Evolutionary conservation across 1,284 basidiomycete genomes (phyloP).

Genomic region (Melampsora americana): DNA sequence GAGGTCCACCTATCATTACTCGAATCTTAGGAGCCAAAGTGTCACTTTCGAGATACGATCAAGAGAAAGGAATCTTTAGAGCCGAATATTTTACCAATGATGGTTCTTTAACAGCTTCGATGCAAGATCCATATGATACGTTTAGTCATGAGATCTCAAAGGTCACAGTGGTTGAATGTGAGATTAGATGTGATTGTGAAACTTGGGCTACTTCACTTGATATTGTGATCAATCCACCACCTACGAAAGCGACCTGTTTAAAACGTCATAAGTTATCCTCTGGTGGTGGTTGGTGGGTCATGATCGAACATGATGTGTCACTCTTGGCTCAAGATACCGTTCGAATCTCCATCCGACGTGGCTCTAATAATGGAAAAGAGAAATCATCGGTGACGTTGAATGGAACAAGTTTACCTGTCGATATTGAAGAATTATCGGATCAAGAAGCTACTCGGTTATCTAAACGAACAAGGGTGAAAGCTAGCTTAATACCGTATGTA

Average conservation of each 20-base stretch:
- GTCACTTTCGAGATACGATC: conserved; percentile 74
- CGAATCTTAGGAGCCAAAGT: conserved; percentile 74
- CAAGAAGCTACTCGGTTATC: conserved; percentile 78
- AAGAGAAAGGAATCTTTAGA: conserved; percentile 75
- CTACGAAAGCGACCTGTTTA: conserved; percentile 75
- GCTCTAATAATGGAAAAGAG: conserved; percentile 58
- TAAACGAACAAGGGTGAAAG: conserved; percentile 81
- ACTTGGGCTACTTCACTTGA: conserved; percentile 84
- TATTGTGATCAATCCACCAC: conserved; percentile 90
- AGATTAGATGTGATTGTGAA: conserved; percentile 88
- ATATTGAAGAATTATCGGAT: conserved; percentile 83
- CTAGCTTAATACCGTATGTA: conserved; percentile 76
- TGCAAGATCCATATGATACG: conserved; percentile 46
- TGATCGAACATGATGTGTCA: conserved; percentile 78
- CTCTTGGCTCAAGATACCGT: conserved; percentile 73
- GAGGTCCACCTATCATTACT: conserved; percentile 84
- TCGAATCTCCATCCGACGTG: conserved; percentile 68
- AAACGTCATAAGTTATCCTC: conserved; percentile 82
- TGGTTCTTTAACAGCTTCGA: conserved; percentile 40
- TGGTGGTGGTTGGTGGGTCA: conserved; percentile 95
- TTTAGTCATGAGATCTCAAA: conserved; percentile 17
- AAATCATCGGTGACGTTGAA: conserved; percentile 83
- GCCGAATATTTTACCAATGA: conserved; percentile 67
- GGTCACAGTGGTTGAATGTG: conserved; percentile 73
- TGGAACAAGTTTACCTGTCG: conserved; percentile 78